A percentile compares a stretch with the other conserved stretches of the same genome.
Conservation (phyloP, 306 rosid species). For the Delonix regia region DNA sequence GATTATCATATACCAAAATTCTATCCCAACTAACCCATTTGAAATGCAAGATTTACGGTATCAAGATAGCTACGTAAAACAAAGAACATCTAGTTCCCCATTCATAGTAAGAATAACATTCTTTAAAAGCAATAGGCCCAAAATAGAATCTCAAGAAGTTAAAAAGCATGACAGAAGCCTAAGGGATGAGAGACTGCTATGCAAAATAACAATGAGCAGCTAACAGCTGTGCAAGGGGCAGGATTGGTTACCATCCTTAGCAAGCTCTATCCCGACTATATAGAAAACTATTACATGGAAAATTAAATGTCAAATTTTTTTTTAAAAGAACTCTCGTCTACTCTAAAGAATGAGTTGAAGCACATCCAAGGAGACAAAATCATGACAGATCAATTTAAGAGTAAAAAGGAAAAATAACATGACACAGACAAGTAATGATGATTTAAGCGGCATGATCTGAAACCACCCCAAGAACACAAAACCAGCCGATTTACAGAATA, state of each 20-base stretch:
- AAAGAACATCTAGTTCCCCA: no score
- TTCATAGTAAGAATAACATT: not conserved
- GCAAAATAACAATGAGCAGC: not conserved
- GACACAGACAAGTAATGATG: constrained; percentile 5
- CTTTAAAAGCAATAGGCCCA: not conserved
- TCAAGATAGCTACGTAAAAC: not conserved
- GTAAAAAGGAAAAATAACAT: not conserved
- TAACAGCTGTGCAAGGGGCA: not conserved
- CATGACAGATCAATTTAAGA: constrained; percentile 15
- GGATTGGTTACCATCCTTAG: not conserved
- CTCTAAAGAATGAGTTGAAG: constrained; percentile 4
- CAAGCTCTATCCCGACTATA: not conserved
- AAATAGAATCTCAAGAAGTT: no score
- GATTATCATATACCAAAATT: no score
- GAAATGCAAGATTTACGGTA: not conserved
- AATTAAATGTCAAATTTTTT: not conserved
- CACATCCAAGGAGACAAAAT: constrained; percentile 11
- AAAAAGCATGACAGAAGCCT: not conserved
- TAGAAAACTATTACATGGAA: not conserved
- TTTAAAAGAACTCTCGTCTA: not conserved
- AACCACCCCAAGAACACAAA: constrained; percentile 33
- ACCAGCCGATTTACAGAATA: constrained; percentile 46
- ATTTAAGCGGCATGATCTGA: not conserved
- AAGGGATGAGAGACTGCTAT: not conserved
- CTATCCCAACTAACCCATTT: not conserved